These are phyloP conservation scores for Malassezia cuniculi DNA, from an alignment of 1,284 basidiomycete species.

Conservation along the genomic window DNA sequence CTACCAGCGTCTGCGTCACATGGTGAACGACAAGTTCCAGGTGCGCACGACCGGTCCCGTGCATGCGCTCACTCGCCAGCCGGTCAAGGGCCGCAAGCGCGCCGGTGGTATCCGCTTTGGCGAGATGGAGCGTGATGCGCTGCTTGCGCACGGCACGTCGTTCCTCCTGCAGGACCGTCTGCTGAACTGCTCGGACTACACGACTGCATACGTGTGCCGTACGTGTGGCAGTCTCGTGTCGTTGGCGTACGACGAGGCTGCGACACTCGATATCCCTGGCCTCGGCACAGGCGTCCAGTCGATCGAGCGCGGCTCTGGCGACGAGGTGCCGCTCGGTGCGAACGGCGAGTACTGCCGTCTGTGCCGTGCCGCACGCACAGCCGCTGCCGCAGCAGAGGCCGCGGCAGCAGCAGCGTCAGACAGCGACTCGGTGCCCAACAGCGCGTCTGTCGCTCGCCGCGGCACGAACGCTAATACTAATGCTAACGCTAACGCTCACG, in stretches of 20 bases:
- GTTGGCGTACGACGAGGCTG: constrained; percentile 50
- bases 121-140: constrained; percentile 98
- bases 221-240: constrained; percentile 90
- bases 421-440: too few species aligned
- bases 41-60: constrained; percentile 95
- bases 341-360: constrained; percentile 41
- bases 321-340: constrained; percentile 25
- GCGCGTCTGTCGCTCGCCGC: too few species aligned
- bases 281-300: constrained; percentile 17
- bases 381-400: not conserved
- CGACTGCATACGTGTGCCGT: constrained; percentile 93
- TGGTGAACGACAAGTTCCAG: constrained; percentile 99
- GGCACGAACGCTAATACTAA: not conserved
- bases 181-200: constrained; percentile 99
- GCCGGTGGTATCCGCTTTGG: constrained; percentile 98
- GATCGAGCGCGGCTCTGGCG: constrained; percentile 13
- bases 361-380: constrained; percentile 20
- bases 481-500: too few species aligned
- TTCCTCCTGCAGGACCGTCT: constrained; percentile 94
- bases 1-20: constrained; percentile 95
- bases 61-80: constrained; percentile 86
- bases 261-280: constrained; percentile 6
- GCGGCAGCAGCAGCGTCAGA: too few species aligned
- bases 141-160: constrained; percentile 94
- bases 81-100: constrained; percentile 96